Evolutionary conservation across 2,329 filamentous ascomycete species (phyloP).

Genomic region (Talaromyces islandicus): DNA sequence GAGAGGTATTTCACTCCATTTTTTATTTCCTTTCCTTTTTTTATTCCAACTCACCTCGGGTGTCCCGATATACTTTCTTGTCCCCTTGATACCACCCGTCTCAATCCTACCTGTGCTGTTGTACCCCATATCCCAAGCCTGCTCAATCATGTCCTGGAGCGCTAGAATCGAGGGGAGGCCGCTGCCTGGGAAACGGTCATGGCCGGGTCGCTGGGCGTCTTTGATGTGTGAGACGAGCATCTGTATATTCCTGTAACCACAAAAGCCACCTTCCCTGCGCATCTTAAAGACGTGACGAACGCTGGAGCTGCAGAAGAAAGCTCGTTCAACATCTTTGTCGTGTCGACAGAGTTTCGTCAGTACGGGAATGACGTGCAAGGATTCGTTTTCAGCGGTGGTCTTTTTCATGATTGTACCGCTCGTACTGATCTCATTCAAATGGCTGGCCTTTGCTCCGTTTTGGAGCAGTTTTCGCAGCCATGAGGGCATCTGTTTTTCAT

Average conservation of each 20-base stretch:
- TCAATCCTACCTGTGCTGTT: slow-evolving; percentile 68
- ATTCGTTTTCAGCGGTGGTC: slow-evolving; percentile 43
- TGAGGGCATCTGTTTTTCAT: slow-evolving; percentile 68
- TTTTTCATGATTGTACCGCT: slow-evolving; percentile 40
- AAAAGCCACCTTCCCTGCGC: slow-evolving; percentile 80
- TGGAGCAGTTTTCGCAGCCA: slow-evolving; percentile 61
- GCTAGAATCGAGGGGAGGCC: slow-evolving; percentile 69
- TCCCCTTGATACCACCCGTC: slow-evolving; percentile 81
- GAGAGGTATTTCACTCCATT: not conserved
- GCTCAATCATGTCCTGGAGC: slow-evolving; percentile 81
- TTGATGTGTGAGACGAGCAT: slow-evolving; percentile 79
- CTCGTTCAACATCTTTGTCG: slow-evolving; percentile 58
- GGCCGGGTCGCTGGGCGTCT: slow-evolving; percentile 50
- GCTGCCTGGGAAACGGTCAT: slow-evolving; percentile 51
- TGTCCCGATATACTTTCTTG: slow-evolving; percentile 92
- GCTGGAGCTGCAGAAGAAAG: slow-evolving; percentile 71
- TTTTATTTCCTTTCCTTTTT: not conserved
- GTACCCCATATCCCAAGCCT: slow-evolving; percentile 80
- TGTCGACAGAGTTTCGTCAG: slow-evolving; percentile 59
- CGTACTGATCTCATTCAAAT: slow-evolving; percentile 44
- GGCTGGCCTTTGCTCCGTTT: slow-evolving; percentile 51
- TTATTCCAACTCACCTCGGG: slow-evolving; percentile 58
- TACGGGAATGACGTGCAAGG: slow-evolving; percentile 53
- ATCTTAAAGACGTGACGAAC: slow-evolving; percentile 79
- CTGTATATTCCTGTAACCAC: slow-evolving; percentile 92